These are phyloP conservation scores for Lichtheimia corymbifera DNA, from an alignment of 371 early-diverging fungal genomes.

Conservation along the genomic window DNA sequence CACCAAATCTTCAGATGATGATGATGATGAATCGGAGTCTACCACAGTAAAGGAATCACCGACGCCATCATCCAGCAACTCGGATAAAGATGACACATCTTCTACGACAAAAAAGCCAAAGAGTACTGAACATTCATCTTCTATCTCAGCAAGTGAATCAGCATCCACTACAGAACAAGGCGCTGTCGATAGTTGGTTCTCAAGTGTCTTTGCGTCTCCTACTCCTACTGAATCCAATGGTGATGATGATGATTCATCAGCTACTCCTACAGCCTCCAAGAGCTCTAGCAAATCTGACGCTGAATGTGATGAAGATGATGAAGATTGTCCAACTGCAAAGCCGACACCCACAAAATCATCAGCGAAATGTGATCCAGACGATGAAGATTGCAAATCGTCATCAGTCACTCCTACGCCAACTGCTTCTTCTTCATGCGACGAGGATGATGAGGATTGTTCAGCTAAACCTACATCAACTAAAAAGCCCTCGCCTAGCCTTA, in stretches of 20 bases:
- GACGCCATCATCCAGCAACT: too few relatives aligned
- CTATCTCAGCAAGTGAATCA: neutral
- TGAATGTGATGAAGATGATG: constrained; percentile 9
- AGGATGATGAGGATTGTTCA: constrained; percentile 8
- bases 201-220: constrained; percentile 4
- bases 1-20: constrained; percentile 1
- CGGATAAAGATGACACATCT: neutral
- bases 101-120: neutral
- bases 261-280: neutral
- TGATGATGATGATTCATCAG: neutral
- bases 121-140: neutral
- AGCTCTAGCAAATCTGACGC: neutral
- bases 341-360: constrained; percentile 1
- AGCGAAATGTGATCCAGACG: neutral
- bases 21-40: constrained; percentile 2
- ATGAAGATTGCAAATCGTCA: neutral
- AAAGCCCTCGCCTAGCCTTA: constrained; percentile 1
- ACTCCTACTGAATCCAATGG: neutral
- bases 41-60: too few relatives aligned
- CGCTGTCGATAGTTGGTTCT: constrained; percentile 13
- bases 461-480: constrained; percentile 8
- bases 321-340: constrained; percentile 6
- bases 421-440: constrained; percentile 1
- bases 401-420: neutral
- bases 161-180: constrained; percentile 1